A percentile compares a stretch with the other conserved stretches of the same genome.
Conservation (phyloP, 495 filamentous ascomycete genomes). For the Pseudoneurospora amorphoporcata region DNA sequence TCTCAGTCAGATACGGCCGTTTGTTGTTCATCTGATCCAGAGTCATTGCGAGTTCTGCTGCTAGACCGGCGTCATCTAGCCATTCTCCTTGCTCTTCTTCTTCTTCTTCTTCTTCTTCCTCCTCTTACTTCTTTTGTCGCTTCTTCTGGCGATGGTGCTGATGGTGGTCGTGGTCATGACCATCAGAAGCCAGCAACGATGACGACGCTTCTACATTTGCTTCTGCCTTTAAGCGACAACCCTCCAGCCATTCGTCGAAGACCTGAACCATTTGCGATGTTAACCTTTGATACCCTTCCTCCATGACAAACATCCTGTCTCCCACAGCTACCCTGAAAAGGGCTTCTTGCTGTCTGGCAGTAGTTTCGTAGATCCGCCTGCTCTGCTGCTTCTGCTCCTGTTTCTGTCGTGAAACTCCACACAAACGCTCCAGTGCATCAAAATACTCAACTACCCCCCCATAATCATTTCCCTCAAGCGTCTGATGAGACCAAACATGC, state of each 20-base stretch:
- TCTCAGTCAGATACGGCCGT: background rate
- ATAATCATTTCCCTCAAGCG: background rate
- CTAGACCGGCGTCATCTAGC: background rate
- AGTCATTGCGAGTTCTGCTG: background rate
- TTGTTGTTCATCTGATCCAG: background rate
- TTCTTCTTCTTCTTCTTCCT: background rate
- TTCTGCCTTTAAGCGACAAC: background rate
- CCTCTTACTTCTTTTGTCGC: background rate
- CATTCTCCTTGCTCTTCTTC: background rate
- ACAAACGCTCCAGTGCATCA: background rate
- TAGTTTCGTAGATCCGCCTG: background rate
- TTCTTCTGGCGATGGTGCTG: background rate
- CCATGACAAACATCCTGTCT: background rate
- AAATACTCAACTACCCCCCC: background rate
- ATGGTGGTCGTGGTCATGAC: too few species aligned
- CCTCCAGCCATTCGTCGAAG: background rate
- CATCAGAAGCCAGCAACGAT: background rate
- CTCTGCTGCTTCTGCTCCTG: background rate
- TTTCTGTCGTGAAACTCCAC: background rate
- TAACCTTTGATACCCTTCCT: background rate
- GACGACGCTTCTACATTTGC: background rate
- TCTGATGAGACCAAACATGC: background rate
- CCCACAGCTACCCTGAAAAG: background rate
- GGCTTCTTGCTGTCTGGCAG: background rate
- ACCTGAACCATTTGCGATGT: background rate